These are phyloP conservation scores for Candida krabiensis DNA, from an alignment of 805 yeast genomes.

Conservation along the genomic window DNA sequence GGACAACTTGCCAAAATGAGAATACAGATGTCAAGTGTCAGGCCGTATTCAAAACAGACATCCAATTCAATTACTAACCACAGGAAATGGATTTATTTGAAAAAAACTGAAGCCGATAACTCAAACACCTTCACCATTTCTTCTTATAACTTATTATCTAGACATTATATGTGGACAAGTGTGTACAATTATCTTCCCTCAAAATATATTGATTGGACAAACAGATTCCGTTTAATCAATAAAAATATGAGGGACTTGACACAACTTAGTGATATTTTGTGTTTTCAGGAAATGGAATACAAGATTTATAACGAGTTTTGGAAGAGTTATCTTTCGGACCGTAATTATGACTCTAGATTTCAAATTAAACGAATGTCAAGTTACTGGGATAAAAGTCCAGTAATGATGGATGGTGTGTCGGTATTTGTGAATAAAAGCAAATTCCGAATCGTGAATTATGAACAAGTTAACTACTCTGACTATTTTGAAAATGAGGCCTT, in stretches of 20 bases:
- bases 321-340: conserved; percentile 19
- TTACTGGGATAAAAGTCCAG: conserved; percentile 49
- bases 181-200: conserved; percentile 53
- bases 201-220: conserved; percentile 47
- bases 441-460: conserved; percentile 41
- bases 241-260: conserved; percentile 35
- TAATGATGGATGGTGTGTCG: conserved; percentile 61
- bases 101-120: conserved; percentile 2
- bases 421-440: conserved; percentile 49
- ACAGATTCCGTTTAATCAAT: conserved; percentile 45
- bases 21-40: conserved; percentile 1
- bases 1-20: too few relatives aligned
- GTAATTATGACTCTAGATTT: conserved; percentile 47
- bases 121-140: conserved; percentile 28
- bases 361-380: conserved; percentile 50
- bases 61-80: conserved; percentile 22
- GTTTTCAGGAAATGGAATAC: conserved; percentile 41
- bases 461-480: conserved; percentile 34
- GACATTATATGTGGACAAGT: conserved; percentile 59
- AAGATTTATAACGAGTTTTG: conserved; percentile 28
- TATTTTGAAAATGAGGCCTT: conserved; percentile 24
- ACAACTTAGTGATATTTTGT: conserved; percentile 52
- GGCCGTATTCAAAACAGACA: conserved; percentile 4
- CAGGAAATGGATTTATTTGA: conserved; percentile 19
- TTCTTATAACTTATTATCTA: conserved; percentile 34